Conservation (phyloP, 495 filamentous ascomycete species). For the Xylaria intraflava region DNA sequence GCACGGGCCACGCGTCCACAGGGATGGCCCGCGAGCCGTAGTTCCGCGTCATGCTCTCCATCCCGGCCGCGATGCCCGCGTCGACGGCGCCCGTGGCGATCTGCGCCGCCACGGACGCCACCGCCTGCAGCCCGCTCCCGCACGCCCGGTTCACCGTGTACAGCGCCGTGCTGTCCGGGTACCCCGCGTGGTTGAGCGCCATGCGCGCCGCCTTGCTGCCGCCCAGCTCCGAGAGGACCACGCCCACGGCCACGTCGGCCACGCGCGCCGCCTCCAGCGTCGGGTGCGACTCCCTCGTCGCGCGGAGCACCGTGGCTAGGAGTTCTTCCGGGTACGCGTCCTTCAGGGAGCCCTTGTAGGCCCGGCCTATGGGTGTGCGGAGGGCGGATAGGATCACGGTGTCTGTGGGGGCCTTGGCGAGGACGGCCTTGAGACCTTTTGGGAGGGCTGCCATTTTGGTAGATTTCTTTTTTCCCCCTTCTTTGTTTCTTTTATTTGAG, state of each 20-base stretch:
- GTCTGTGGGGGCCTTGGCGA: conserved; percentile 73
- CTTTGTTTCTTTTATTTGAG: too few species aligned
- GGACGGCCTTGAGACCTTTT: conserved; percentile 63
- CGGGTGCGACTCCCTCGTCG: conserved; percentile 69
- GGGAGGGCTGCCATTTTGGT: conserved; percentile 29
- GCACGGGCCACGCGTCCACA: conserved; percentile 65
- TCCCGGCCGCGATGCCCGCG: conserved; percentile 80
- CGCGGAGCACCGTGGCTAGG: conserved; percentile 72
- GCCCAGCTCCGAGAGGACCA: conserved; percentile 83
- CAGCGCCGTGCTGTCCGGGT: conserved; percentile 62
- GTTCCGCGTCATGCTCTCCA: conserved; percentile 91
- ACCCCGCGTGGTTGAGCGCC: conserved; percentile 77
- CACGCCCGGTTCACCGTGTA: conserved; percentile 87
- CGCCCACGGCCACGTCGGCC: conserved; percentile 78
- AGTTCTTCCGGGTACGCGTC: conserved; percentile 89
- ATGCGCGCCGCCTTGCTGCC: conserved; percentile 87
- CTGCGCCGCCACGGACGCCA: conserved; percentile 62
- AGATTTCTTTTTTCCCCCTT: too few species aligned
- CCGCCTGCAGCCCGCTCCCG: conserved; percentile 65
- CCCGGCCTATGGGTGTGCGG: conserved; percentile 77
- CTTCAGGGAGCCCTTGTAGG: conserved; percentile 75
- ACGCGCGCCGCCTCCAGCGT: conserved; percentile 65
- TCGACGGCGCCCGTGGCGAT: conserved; percentile 67
- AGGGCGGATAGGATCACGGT: conserved; percentile 84
- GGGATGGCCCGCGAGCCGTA: conserved; percentile 81